phyloP scores from a whole-genome alignment of 78 protist species.

The Tieghemostelium lacteum region DNA sequence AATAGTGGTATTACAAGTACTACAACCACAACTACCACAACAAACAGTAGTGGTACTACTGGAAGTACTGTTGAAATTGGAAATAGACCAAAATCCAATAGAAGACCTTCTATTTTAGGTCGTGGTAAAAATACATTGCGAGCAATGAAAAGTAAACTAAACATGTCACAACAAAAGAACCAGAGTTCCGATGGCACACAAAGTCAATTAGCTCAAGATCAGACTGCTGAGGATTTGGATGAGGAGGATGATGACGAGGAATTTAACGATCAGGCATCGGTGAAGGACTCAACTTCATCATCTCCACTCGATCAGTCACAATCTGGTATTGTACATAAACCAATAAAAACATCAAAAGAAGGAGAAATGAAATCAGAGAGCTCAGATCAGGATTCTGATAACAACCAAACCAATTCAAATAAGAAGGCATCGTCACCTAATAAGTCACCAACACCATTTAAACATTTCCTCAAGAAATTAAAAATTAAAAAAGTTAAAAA shows the following conservation, averaged over 20 bases:
- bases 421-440: not conserved
- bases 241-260: conserved; percentile 26
- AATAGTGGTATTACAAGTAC: conserved; percentile 1
- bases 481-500: conserved; percentile 23
- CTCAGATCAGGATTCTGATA: not conserved
- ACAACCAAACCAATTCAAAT: not conserved
- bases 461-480: conserved; percentile 48
- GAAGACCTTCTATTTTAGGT: conserved; percentile 55
- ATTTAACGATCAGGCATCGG: not conserved
- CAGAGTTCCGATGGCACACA: not conserved
- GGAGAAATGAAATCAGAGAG: not conserved
- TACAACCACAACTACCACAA: conserved; percentile 2
- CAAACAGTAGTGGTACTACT: not conserved
- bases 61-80: not conserved
- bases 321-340: not conserved
- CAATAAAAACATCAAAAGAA: not conserved
- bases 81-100: conserved; percentile 71
- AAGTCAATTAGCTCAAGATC: not conserved
- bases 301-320: not conserved
- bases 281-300: not conserved
- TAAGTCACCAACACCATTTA: conserved; percentile 65
- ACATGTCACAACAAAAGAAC: not conserved
- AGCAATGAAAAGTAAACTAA: conserved; percentile 32
- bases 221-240: not conserved
- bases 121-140: conserved; percentile 51